Conservation (phyloP, 139 green algal genomes). For the Closterium sp. region DNA sequence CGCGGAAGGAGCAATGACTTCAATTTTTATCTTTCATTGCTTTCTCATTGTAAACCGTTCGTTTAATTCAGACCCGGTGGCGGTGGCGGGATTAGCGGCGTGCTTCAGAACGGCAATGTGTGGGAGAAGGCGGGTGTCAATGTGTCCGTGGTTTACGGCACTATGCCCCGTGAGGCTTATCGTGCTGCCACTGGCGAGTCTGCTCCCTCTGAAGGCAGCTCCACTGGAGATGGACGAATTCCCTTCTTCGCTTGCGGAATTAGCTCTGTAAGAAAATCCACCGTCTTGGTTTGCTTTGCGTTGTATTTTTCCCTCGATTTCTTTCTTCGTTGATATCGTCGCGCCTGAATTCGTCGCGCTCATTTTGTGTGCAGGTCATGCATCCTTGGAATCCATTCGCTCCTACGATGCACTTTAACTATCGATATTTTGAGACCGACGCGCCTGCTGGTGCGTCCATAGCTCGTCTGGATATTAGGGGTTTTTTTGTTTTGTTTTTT, state of each 20-base stretch:
- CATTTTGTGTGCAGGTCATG: conserved; percentile 69
- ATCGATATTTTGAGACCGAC: conserved; percentile 99
- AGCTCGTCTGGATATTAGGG: not conserved
- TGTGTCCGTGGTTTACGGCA: conserved; percentile 95
- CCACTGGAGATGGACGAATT: conserved; percentile 65
- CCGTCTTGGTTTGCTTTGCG: not conserved
- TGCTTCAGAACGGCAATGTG: conserved; percentile 87
- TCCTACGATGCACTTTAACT: conserved; percentile 99
- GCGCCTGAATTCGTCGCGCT: too few relatives aligned
- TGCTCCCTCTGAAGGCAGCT: not conserved
- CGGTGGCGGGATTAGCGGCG: conserved; percentile 92
- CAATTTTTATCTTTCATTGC: not conserved
- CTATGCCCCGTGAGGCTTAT: conserved; percentile 96
- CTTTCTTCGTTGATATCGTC: not conserved
- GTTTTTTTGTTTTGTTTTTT: too few relatives aligned
- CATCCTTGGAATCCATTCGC: conserved; percentile 94
- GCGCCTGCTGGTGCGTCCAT: conserved; percentile 79
- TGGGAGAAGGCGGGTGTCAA: conserved; percentile 95
- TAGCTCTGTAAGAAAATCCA: conserved; percentile 61
- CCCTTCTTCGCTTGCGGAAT: conserved; percentile 98
- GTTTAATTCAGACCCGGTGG: conserved; percentile 64
- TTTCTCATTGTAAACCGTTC: not conserved
- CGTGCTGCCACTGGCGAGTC: conserved; percentile 71
- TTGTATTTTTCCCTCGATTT: not conserved
- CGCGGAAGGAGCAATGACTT: not conserved